A percentile compares a stretch with the other conserved stretches of the same genome.
Evolutionary conservation across 1,139 yeast species (phyloP).

Genomic region (Yamadazyma buinensis): DNA sequence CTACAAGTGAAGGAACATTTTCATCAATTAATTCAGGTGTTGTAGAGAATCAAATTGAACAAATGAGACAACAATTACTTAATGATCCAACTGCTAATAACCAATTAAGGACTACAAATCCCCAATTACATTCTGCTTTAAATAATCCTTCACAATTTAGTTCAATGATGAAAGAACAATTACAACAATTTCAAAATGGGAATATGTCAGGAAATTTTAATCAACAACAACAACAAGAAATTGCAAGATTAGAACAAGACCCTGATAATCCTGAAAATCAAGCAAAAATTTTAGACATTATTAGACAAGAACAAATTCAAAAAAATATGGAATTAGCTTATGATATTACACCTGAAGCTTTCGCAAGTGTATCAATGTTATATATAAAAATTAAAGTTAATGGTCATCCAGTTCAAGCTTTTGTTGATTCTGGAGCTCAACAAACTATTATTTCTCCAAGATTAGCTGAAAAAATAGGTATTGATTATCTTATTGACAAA

Average conservation of each 20-base stretch:
- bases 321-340: conserved; percentile 77
- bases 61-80: conserved; percentile 45
- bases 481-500: conserved; percentile 72
- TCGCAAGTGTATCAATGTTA: conserved; percentile 78
- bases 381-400: conserved; percentile 76
- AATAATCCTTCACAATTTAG: conserved; percentile 54
- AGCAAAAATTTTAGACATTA: conserved; percentile 60
- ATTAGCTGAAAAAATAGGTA: conserved; percentile 70
- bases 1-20: not conserved
- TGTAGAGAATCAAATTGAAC: conserved; percentile 44
- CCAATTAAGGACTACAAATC: conserved; percentile 34
- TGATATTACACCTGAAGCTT: conserved; percentile 88
- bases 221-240: conserved; percentile 39
- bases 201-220: conserved; percentile 9
- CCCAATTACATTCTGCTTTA: conserved; percentile 41
- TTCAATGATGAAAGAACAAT: conserved; percentile 34
- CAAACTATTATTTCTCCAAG: conserved; percentile 75
- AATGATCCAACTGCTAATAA: conserved; percentile 33
- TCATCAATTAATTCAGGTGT: conserved; percentile 4
- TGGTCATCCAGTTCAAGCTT: conserved; percentile 79
- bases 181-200: conserved; percentile 18
- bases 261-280: conserved; percentile 78
- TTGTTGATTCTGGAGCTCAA: conserved; percentile 97
- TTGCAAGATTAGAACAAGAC: conserved; percentile 48
- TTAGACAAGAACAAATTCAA: conserved; percentile 68